Conservation (phyloP, 2,329 filamentous ascomycete genomes). For the Colletotrichum endophyticum region DNA sequence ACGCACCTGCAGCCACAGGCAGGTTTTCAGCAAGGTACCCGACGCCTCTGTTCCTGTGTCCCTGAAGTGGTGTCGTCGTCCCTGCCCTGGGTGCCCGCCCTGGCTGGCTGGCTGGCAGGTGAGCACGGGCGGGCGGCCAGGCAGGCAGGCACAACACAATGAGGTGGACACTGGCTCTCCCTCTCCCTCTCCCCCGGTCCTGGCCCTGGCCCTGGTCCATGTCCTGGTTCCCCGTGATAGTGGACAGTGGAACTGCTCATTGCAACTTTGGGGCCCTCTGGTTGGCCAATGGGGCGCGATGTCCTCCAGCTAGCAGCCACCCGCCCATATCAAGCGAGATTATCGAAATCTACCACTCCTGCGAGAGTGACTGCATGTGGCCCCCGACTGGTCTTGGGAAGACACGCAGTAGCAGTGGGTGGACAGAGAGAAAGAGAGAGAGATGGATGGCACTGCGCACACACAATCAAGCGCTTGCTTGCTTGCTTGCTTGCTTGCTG, state of each 20-base stretch:
- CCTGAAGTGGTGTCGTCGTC: background rate
- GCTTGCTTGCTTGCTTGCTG: background rate
- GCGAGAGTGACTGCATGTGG: slow-evolving; percentile 7
- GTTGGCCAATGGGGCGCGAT: slow-evolving; percentile 11
- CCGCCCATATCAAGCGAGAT: slow-evolving; percentile 27
- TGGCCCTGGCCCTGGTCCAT: background rate
- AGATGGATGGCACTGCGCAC: background rate
- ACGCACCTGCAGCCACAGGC: background rate
- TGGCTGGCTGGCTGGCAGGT: background rate
- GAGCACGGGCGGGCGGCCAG: background rate
- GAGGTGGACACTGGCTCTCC: background rate
- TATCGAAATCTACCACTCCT: slow-evolving; percentile 23
- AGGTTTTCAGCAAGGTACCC: background rate
- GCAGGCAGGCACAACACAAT: background rate
- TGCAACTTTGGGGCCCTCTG: background rate
- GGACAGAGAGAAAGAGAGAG: background rate
- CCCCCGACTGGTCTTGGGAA: background rate
- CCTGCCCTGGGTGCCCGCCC: background rate
- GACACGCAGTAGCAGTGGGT: background rate
- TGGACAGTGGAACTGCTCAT: slow-evolving; percentile 15
- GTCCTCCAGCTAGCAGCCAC: slow-evolving; percentile 17
- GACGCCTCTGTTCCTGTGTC: background rate
- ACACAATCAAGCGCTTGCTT: background rate
- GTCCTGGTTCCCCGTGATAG: slow-evolving; percentile 11
- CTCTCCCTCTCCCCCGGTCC: background rate